These are phyloP conservation scores for Syzygium oleosum DNA, from an alignment of 345 rosid genomes.

Conservation along the genomic window DNA sequence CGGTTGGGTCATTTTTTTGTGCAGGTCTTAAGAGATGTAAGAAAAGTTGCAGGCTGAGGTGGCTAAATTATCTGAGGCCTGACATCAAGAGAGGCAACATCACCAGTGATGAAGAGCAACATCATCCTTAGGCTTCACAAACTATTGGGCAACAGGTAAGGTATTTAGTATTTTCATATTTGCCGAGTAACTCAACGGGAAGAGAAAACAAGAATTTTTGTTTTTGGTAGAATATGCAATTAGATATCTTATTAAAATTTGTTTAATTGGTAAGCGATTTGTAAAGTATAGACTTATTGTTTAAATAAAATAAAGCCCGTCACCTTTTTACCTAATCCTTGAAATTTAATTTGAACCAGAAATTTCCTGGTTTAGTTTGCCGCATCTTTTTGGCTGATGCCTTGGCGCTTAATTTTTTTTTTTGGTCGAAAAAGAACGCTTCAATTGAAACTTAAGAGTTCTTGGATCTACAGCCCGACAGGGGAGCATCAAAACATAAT, in stretches of 20 bases:
- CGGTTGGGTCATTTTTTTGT: not conserved
- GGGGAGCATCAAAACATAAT: too few relatives aligned
- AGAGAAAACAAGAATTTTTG: not conserved
- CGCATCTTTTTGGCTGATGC: not conserved
- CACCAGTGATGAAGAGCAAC: slow-evolving; percentile 18
- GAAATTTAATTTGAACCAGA: not conserved
- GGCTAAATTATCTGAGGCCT: slow-evolving; percentile 25
- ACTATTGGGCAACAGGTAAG: slow-evolving; percentile 26
- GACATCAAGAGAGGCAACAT: slow-evolving; percentile 31
- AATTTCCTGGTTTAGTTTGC: not conserved
- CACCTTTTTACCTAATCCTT: not conserved
- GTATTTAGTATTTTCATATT: not conserved
- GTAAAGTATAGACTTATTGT: not conserved
- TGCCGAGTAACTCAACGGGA: not conserved
- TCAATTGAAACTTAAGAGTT: too few relatives aligned
- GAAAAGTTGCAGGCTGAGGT: slow-evolving; percentile 27
- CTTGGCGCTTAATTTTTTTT: not conserved
- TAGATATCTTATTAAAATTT: not conserved
- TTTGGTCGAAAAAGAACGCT: too few relatives aligned
- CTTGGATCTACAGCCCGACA: too few relatives aligned
- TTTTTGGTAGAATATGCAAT: not conserved
- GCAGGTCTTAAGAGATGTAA: slow-evolving; percentile 24
- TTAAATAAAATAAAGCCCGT: not conserved
- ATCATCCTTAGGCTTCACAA: slow-evolving; percentile 27
- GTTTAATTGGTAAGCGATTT: not conserved